A percentile compares a stretch with the other conserved stretches of the same genome.
Evolutionary conservation across 768 basidiomycete genomes (phyloP).

Genomic region (Hirschioporus abietinus): DNA sequence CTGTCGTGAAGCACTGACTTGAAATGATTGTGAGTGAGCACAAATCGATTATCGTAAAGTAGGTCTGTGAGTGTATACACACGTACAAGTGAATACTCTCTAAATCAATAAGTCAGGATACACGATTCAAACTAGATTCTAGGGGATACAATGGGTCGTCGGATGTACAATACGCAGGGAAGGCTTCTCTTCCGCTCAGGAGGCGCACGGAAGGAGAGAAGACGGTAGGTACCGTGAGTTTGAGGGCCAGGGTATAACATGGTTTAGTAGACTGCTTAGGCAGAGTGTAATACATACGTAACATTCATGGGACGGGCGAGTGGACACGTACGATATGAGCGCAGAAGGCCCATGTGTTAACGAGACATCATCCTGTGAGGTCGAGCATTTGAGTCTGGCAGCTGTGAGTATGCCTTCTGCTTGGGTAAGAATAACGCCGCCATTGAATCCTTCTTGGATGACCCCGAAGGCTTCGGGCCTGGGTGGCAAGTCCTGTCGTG

Average conservation of each 20-base stretch:
- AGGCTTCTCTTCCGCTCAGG: not conserved
- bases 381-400: constrained; percentile 21
- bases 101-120: not conserved
- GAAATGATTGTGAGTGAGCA: not conserved
- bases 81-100: not conserved
- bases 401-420: constrained; percentile 58
- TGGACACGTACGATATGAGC: not conserved
- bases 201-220: not conserved
- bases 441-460: constrained; percentile 61
- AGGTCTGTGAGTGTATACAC: not conserved
- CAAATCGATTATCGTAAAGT: not conserved
- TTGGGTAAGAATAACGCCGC: constrained; percentile 66
- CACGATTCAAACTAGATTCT: not conserved
- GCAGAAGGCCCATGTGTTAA: not conserved
- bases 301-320: not conserved
- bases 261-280: not conserved
- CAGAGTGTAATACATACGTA: not conserved
- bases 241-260: not conserved
- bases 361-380: not conserved
- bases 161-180: not conserved
- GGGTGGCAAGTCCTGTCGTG: constrained; percentile 17
- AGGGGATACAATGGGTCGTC: not conserved
- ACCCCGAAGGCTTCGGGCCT: constrained; percentile 32
- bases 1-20: not conserved
- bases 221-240: not conserved